These are phyloP conservation scores for Ajuga chamaepitys DNA, from an alignment of 257 asterid genomes.

Conservation along the genomic window DNA sequence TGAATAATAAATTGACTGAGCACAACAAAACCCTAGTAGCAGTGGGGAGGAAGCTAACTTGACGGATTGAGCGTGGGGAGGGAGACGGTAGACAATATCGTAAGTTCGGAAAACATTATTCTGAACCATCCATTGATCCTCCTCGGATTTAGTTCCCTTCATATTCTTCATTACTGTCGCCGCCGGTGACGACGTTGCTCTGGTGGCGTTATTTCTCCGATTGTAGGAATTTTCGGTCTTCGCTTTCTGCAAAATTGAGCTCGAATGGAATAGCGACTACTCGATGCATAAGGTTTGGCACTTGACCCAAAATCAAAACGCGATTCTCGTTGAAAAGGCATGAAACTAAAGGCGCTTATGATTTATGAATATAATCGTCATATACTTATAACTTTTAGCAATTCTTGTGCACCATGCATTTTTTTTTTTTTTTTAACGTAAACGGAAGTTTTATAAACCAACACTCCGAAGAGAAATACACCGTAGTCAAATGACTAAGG, in stretches of 20 bases:
- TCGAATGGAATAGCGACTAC: background rate
- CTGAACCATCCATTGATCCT: conserved; percentile 78
- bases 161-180: conserved; percentile 32
- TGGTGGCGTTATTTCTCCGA: conserved; percentile 12
- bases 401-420: too few species aligned
- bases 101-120: conserved; percentile 48
- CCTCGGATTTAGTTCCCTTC: conserved; percentile 49
- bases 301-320: background rate
- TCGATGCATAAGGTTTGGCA: background rate
- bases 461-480: too few species aligned
- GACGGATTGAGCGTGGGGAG: conserved; percentile 65
- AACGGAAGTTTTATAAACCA: too few species aligned
- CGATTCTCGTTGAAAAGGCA: background rate
- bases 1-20: background rate
- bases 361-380: too few species aligned
- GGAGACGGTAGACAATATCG: conserved; percentile 38
- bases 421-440: too few species aligned
- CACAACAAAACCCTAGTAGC: conserved; percentile 26
- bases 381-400: too few species aligned
- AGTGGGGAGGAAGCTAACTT: conserved; percentile 36
- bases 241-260: background rate
- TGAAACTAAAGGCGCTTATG: background rate
- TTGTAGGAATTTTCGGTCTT: background rate
- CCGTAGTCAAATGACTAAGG: too few species aligned
- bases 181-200: conserved; percentile 5